Base-by-base conservation (phyloP, 2,329 filamentous ascomycete genomes). In the Cordyceps cicadae region DNA sequence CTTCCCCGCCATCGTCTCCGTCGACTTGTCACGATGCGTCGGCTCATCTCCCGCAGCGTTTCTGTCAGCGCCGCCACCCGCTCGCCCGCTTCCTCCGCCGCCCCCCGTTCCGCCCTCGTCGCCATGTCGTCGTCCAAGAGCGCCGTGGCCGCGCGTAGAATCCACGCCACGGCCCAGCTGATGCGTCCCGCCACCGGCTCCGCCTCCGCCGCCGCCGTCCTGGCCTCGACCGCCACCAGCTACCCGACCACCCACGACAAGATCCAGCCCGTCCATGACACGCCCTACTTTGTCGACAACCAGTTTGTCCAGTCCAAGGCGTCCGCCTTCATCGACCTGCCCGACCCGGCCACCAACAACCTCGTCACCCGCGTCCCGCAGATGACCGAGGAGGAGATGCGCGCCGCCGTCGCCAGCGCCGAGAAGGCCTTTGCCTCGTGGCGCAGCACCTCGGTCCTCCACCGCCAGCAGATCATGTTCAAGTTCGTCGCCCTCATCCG, bases 331-430 rank as follows among this genome's bases (percentile, higher is more conserved):
- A 91, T 93, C 72, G 88, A 92, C 69, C 78, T 94, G 65, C 79
- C 89, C 75, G 90, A 94, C 75, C 90, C 90, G 21, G 89, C 90
- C 54, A 93, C 90, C 68, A 93, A 92, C 79, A 89, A 92, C 75
- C 82, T 93, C 66, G 86, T 94, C 64, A 93, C 90, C 15, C 84
- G 89, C 55, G 89, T 93, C 32, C 90, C 90, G 19, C 88, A 93
- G 77, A 89, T 86, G 75, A 93, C 89, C 15, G 84, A 89, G 70
- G 85, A 77, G 61, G 90, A 94, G 79, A 83, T 94, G 68, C 82
- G 82, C 73, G 87, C 87, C 15, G 87, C 86, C 7, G 88, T 92
- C 2, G 87, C 84, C 66, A 90, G 87, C 70, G 89, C 90, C 5
- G 77, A 88, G 75, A 86, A 84, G 75, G 90, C 90, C 1, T 93